Conservation (phyloP, 805 yeast species). For the Saturnispora gosingensis region DNA sequence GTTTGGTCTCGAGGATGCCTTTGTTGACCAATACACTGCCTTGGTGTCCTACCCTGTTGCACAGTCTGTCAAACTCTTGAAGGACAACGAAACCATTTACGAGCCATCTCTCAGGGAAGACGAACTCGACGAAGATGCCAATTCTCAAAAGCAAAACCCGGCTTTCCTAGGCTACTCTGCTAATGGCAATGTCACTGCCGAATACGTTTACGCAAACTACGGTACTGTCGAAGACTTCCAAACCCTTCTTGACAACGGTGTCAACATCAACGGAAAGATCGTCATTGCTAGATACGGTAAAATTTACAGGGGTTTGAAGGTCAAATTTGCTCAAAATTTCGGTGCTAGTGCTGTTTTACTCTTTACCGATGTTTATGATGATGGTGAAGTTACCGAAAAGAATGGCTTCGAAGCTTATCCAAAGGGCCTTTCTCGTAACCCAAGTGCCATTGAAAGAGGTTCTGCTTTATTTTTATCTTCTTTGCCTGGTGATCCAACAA, state of each 20-base stretch:
- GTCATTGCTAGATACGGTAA: slow-evolving; percentile 61
- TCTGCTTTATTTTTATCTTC: slow-evolving; percentile 54
- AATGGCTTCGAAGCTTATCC: slow-evolving; percentile 64
- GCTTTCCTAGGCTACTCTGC: slow-evolving; percentile 74
- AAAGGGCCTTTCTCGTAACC: slow-evolving; percentile 68
- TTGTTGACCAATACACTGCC: slow-evolving; percentile 50
- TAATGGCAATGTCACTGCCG: slow-evolving; percentile 62
- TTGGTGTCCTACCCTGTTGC: slow-evolving; percentile 55
- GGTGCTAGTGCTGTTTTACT: slow-evolving; percentile 62
- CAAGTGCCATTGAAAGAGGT: slow-evolving; percentile 69
- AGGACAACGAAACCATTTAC: slow-evolving; percentile 27
- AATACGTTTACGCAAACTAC: slow-evolving; percentile 58
- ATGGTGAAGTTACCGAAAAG: slow-evolving; percentile 38
- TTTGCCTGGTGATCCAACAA: slow-evolving; percentile 71
- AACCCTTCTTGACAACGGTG: slow-evolving; percentile 35
- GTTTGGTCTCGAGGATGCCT: slow-evolving; percentile 43
- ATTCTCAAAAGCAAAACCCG: slow-evolving; percentile 45
- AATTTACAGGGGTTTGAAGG: slow-evolving; percentile 65
- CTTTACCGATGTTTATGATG: slow-evolving; percentile 65
- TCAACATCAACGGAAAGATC: slow-evolving; percentile 46
- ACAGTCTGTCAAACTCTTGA: slow-evolving; percentile 39
- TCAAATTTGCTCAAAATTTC: slow-evolving; percentile 62
- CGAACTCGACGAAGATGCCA: slow-evolving; percentile 37
- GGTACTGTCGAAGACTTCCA: slow-evolving; percentile 57
- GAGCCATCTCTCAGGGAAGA: slow-evolving; percentile 50